Evolutionary conservation across 2,329 filamentous ascomycete species (phyloP).

Genomic region (Cytospora piceicola): DNA sequence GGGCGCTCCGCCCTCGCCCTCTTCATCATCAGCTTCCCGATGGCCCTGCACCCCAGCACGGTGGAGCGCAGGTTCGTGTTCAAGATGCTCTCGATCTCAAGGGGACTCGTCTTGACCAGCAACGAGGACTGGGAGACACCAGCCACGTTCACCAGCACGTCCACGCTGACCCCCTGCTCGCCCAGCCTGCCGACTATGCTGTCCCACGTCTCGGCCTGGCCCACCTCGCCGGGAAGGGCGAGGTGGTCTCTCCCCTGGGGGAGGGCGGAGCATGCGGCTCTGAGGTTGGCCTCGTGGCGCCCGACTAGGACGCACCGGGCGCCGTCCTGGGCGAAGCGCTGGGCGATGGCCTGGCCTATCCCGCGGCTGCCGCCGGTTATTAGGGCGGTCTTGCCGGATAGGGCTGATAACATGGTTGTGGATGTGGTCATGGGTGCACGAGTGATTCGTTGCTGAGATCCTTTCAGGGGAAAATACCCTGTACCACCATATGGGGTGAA

Average conservation of each 20-base stretch:
- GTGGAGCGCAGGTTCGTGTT: constrained; percentile 72
- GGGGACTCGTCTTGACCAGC: constrained; percentile 57
- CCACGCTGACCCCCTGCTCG: constrained; percentile 32
- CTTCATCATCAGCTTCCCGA: constrained; percentile 53
- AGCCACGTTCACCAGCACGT: constrained; percentile 79
- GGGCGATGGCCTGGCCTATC: constrained; percentile 71
- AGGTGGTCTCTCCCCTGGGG: neutral
- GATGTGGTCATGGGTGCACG: no score
- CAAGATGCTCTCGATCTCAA: constrained; percentile 61
- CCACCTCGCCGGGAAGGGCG: constrained; percentile 34
- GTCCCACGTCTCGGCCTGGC: constrained; percentile 31
- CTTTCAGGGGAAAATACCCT: no score
- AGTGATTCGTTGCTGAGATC: no score
- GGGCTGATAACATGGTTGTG: constrained; percentile 38
- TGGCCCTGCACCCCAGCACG: constrained; percentile 61
- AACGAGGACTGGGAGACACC: constrained; percentile 70
- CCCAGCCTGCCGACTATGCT: constrained; percentile 17
- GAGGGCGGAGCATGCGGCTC: constrained; percentile 37
- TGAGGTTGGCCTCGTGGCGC: constrained; percentile 54
- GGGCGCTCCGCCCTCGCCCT: constrained; percentile 33
- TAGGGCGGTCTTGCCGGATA: constrained; percentile 57
- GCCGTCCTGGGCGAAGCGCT: constrained; percentile 65
- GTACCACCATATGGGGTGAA: no score
- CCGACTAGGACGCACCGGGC: constrained; percentile 65
- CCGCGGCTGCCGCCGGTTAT: constrained; percentile 73